Base-by-base conservation (phyloP, 306 rosid species). In the Macrotyloma uniflorum region DNA sequence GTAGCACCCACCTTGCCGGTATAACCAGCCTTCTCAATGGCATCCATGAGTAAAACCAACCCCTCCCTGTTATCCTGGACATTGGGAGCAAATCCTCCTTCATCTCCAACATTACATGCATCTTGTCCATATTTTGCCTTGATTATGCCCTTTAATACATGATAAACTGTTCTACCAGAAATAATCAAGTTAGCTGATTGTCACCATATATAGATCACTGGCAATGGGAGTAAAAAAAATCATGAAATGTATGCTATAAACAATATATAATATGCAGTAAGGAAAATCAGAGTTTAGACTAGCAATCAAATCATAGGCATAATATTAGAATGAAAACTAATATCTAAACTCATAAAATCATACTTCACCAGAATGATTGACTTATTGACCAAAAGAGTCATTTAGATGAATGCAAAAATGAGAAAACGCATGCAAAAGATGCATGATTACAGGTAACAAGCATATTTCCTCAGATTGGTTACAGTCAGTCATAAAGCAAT, bases 11-110 rank as follows among this genome's bases (percentile, higher is more conserved):
- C 99, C 98, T 95, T 93, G 79, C 99, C 99, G 10, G 97, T 89
- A 84, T 95, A 95, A 82, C 99, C 99, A 73, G 98, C 98, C 86
- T 87, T 93, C 84, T 93, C 98, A 77, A 95, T 95, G 76, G 99
- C 99, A 86, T 93, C 99, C 1, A 86, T 95, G 43, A 95, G 98
- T 87, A 95, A 85, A 76, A 93, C 90, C 76, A 95, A 78, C 20
- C 99, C 99, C 80, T 95, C 99, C 79, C 97, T 90, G 64, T 91
- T 95, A 82, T 95, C 99, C 83, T 95, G 99, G 70, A 95, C 99
- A 83, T 86, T 95, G 66, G 99, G 99, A 65, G 99, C 99, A 85
- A 95, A 95, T 18, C 99, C 99, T 22, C 99, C 99, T 87, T 95
- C 99, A 49, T 95, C 99, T 70, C 99, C 99, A 23, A 93, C 98